Evolutionary conservation across 2,329 filamentous ascomycete genomes (phyloP).

Genomic region (Aspergillus niger): DNA sequence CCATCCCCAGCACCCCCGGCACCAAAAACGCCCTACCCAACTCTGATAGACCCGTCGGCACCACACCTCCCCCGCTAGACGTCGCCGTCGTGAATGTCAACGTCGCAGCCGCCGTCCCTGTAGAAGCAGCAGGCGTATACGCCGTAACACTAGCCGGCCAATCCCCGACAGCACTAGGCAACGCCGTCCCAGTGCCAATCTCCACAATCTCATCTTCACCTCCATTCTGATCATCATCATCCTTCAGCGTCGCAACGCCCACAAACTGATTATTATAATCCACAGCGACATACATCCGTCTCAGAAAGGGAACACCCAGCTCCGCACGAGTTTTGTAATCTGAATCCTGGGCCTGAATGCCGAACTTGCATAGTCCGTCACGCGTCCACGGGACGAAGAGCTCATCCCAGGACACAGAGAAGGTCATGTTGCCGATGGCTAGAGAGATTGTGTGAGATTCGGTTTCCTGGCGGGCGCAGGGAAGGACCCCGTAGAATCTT

Average conservation of each 20-base stretch:
- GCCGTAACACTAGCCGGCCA: constrained; percentile 6
- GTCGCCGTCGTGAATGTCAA: constrained; percentile 1
- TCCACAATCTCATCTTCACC: not conserved
- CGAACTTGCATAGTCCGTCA: not conserved
- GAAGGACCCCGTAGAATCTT: not conserved
- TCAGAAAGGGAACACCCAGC: not conserved
- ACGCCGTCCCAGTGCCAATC: constrained; percentile 5
- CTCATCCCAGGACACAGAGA: constrained; percentile 7
- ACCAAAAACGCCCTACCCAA: not conserved
- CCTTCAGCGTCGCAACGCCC: not conserved
- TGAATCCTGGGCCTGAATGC: not conserved
- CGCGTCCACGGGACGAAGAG: not conserved
- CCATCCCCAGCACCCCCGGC: too few species aligned
- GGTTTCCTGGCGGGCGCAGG: constrained; percentile 1
- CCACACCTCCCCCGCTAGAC: constrained; percentile 3
- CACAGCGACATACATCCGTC: constrained; percentile 6
- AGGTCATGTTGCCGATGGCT: not conserved
- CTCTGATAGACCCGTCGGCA: not conserved
- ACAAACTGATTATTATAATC: constrained; percentile 10
- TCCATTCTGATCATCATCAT: not conserved
- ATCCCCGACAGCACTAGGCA: constrained; percentile 9
- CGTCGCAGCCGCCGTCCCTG: too few species aligned
- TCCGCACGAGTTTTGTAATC: not conserved
- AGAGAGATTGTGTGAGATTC: constrained; percentile 9
- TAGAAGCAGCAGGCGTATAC: constrained; percentile 8